Percentiles rank a stretch among this genome's conserved stretches.
phyloP scores from a whole-genome alignment of 441 rosid species.

The Euphorbia corollata region DNA sequence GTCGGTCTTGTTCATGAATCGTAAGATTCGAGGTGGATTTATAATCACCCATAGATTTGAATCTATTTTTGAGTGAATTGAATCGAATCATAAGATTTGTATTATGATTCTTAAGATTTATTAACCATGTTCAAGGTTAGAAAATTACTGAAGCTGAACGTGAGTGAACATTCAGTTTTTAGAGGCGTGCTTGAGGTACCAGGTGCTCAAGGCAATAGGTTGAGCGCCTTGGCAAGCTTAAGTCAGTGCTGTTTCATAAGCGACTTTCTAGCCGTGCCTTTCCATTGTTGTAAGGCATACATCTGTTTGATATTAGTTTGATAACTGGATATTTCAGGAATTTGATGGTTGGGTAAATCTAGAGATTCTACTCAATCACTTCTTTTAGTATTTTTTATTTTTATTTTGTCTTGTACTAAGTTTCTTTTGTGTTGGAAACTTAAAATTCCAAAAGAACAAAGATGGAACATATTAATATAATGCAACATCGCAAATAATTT shows the following conservation, averaged over 20 bases:
- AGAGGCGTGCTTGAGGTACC: background rate
- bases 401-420: background rate
- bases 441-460: background rate
- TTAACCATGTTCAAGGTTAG: background rate
- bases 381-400: background rate
- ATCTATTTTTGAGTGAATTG: no score
- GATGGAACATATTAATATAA: background rate
- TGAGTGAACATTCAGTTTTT: background rate
- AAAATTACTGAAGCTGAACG: background rate
- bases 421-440: background rate
- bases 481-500: background rate
- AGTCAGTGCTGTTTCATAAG: background rate
- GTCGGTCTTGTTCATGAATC: no score
- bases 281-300: background rate
- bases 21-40: no score
- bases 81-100: no score
- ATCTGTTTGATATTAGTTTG: background rate
- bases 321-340: background rate
- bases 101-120: no score
- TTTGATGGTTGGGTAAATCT: background rate
- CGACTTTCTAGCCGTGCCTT: background rate
- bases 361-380: background rate
- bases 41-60: no score
- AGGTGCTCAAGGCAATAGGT: background rate
- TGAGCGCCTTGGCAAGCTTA: background rate